These are phyloP conservation scores for Candida taoyuanica DNA, from an alignment of 805 yeast species.

Conservation along the genomic window DNA sequence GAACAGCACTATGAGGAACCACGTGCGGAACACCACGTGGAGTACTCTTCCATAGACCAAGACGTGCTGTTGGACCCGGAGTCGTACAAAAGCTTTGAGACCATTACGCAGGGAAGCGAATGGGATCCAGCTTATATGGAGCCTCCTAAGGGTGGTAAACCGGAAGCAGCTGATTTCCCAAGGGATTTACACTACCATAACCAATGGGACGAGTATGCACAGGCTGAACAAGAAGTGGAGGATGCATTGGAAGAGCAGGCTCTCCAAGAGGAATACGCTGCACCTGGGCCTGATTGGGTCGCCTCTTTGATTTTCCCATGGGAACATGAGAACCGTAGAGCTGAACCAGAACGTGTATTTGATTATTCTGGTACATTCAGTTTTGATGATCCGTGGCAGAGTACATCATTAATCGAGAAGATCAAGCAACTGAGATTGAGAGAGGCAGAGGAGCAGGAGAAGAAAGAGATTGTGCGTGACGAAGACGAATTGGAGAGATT, in stretches of 20 bases:
- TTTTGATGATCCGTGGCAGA: slow-evolving; percentile 19
- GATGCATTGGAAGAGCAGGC: slow-evolving; percentile 2
- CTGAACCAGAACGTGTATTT: slow-evolving; percentile 23
- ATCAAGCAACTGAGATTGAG: slow-evolving; percentile 16
- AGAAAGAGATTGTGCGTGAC: slow-evolving; percentile 19
- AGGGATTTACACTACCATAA: slow-evolving; percentile 14
- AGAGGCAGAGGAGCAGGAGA: slow-evolving; percentile 13
- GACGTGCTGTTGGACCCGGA: slow-evolving; percentile 20
- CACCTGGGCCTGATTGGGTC: slow-evolving; percentile 4
- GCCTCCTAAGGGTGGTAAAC: slow-evolving; percentile 35
- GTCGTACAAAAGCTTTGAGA: slow-evolving; percentile 20
- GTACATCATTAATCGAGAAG: slow-evolving; percentile 19
- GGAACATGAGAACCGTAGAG: slow-evolving; percentile 22
- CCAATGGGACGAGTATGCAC: slow-evolving; percentile 20
- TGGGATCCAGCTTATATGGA: slow-evolving; percentile 44
- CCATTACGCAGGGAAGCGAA: slow-evolving; percentile 14
- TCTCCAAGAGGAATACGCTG: slow-evolving; percentile 1
- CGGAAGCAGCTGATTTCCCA: slow-evolving; percentile 27
- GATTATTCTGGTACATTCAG: slow-evolving; percentile 7
- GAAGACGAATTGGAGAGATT: slow-evolving; percentile 18
- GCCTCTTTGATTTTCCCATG: slow-evolving; percentile 30
- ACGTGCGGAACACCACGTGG: no score
- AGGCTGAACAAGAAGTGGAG: slow-evolving; percentile 1
- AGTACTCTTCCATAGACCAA: no score
- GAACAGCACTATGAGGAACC: no score